Conservation (phyloP, 164 flowering plant genomes). For the Liriodendron chinense region DNA sequence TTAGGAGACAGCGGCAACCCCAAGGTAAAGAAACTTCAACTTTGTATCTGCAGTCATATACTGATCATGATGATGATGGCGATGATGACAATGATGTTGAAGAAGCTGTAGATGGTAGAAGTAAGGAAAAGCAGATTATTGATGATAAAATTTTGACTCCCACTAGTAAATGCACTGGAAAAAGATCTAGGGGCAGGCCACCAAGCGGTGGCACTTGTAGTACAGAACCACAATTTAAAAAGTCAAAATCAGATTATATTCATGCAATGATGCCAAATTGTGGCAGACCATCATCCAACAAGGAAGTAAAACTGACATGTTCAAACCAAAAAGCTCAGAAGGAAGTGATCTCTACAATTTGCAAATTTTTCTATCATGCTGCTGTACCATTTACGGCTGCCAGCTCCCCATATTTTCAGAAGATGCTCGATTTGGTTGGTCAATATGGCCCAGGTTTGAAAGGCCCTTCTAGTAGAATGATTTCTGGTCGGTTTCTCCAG, state of each 20-base stretch:
- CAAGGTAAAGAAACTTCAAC: slow-evolving; percentile 42
- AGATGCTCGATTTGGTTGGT: slow-evolving; percentile 75
- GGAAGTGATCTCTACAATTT: slow-evolving; percentile 61
- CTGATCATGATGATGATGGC: slow-evolving; percentile 22
- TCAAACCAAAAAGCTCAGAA: slow-evolving; percentile 35
- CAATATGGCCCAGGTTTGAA: slow-evolving; percentile 60
- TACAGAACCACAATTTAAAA: slow-evolving; percentile 34
- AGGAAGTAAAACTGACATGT: slow-evolving; percentile 25
- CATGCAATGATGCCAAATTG: slow-evolving; percentile 30
- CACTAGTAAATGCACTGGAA: slow-evolving; percentile 24
- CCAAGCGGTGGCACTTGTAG: slow-evolving; percentile 25
- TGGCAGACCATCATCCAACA: slow-evolving; percentile 25
- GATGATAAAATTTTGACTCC: slow-evolving; percentile 34
- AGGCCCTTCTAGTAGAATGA: slow-evolving; percentile 44
- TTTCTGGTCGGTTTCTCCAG: slow-evolving; percentile 58
- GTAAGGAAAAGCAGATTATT: slow-evolving; percentile 27
- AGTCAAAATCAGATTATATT: slow-evolving; percentile 38
- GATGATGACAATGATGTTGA: slow-evolving; percentile 51
- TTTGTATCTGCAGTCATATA: slow-evolving; percentile 31
- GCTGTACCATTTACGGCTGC: slow-evolving; percentile 62
- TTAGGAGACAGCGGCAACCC: slow-evolving; percentile 47
- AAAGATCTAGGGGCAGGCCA: slow-evolving; percentile 29
- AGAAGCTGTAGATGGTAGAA: slow-evolving; percentile 22
- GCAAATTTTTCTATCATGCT: slow-evolving; percentile 70
- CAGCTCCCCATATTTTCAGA: slow-evolving; percentile 58